Evolutionary conservation across 1,139 yeast species (phyloP).

Genomic region (Nadsonia commutata): DNA sequence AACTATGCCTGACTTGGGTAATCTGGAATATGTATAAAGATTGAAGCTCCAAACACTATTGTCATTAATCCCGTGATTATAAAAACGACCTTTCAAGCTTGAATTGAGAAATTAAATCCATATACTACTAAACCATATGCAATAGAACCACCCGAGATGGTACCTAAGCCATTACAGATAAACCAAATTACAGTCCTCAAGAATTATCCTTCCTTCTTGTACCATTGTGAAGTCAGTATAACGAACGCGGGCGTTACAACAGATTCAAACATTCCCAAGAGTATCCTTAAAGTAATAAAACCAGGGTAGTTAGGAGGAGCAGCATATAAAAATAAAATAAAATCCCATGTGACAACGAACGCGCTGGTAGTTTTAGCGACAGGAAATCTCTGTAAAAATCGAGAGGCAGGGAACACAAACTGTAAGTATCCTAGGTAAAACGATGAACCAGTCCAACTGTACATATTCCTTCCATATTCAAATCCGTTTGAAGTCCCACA

Average conservation of each 20-base stretch:
- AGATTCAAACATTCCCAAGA: constrained; percentile 43
- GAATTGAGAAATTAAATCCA: constrained; percentile 23
- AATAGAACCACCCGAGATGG: constrained; percentile 38
- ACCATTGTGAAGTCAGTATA: constrained; percentile 41
- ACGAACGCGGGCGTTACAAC: constrained; percentile 46
- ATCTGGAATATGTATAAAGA: constrained; percentile 34
- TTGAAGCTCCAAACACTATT: constrained; percentile 33
- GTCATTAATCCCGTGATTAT: constrained; percentile 36
- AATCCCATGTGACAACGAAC: constrained; percentile 37
- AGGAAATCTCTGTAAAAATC: constrained; percentile 30
- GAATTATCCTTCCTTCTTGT: constrained; percentile 37
- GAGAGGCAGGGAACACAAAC: constrained; percentile 37
- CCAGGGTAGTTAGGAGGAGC: constrained; percentile 37
- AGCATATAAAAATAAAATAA: constrained; percentile 30
- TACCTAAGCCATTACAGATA: constrained; percentile 42
- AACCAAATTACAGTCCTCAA: constrained; percentile 36
- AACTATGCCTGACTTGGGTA: constrained; percentile 40
- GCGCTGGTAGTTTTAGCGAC: constrained; percentile 36
- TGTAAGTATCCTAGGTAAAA: constrained; percentile 37
- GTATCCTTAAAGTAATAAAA: constrained; percentile 34
- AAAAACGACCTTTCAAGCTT: constrained; percentile 36
- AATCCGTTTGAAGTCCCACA: constrained; percentile 35
- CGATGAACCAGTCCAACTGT: constrained; percentile 41
- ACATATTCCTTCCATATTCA: constrained; percentile 24
- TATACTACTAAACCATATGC: constrained; percentile 33